Conservation (phyloP, 371 early-diverging fungal species). For the Scutellospora calospora region DNA sequence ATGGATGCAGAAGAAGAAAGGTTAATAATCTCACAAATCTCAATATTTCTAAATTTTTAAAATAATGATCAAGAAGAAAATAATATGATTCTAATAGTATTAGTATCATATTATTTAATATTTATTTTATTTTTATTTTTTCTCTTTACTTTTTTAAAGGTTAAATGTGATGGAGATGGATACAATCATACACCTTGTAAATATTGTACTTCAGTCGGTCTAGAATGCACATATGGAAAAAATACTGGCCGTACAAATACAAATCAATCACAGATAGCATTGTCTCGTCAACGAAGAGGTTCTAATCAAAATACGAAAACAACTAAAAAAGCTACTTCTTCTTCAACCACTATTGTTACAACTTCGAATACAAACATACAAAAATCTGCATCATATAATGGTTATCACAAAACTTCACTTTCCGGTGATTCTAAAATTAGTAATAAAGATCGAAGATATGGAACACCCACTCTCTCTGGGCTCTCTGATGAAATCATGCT, state of each 20-base stretch:
- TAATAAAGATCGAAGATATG: no score
- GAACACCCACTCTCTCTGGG: no score
- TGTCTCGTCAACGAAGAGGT: background rate
- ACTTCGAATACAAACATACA: background rate
- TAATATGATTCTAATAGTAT: no score
- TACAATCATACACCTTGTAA: constrained; percentile 37
- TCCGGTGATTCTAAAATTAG: no score
- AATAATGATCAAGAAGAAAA: no score
- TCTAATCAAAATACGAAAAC: constrained; percentile 2
- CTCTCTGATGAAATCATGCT: no score
- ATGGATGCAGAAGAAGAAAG: constrained; percentile 32
- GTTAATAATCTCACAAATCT: background rate
- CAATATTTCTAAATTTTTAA: no score
- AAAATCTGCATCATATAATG: no score
- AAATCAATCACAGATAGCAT: background rate
- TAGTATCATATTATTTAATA: background rate
- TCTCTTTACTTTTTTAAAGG: background rate
- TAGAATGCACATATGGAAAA: constrained; percentile 41
- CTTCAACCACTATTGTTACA: background rate
- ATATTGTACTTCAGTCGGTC: constrained; percentile 35
- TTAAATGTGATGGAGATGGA: constrained; percentile 42
- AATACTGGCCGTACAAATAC: background rate
- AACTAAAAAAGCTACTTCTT: background rate
- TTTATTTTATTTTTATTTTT: background rate
- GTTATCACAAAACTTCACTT: no score